A percentile compares a stretch with the other conserved stretches of the same genome.
Evolutionary conservation across 345 rosid genomes (phyloP).

Genomic region (Citrus mangshanensis): DNA sequence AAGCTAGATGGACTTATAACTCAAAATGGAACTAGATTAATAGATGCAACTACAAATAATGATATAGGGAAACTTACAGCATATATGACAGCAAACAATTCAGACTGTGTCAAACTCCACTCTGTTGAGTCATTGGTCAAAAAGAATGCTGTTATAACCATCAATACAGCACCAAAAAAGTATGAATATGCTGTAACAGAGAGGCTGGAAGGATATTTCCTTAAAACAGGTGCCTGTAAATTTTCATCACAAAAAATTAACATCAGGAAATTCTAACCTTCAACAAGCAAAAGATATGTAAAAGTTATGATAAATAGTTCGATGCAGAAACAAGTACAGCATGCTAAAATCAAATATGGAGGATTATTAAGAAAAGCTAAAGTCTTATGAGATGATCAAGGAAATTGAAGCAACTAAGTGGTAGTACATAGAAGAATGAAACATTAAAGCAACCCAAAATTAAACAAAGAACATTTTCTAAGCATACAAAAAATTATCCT

Average conservation of each 20-base stretch:
- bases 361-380: background rate
- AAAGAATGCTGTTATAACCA: constrained; percentile 73
- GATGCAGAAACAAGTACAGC: background rate
- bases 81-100: constrained; percentile 76
- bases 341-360: background rate
- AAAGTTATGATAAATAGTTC: background rate
- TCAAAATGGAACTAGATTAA: background rate
- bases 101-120: constrained; percentile 81
- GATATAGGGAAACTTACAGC: constrained; percentile 57
- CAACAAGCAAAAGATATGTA: background rate
- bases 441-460: constrained; percentile 1
- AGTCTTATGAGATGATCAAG: background rate
- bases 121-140: constrained; percentile 63
- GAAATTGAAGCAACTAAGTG: background rate
- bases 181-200: constrained; percentile 85
- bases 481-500: background rate
- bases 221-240: constrained; percentile 80
- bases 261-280: constrained; percentile 2
- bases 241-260: constrained; percentile 13
- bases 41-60: constrained; percentile 2
- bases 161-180: constrained; percentile 69
- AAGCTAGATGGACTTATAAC: background rate
- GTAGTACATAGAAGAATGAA: background rate
- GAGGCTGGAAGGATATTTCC: constrained; percentile 82
- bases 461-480: background rate